Base-by-base conservation (phyloP, 345 rosid genomes). In the Leavenworthia alabamica region DNA sequence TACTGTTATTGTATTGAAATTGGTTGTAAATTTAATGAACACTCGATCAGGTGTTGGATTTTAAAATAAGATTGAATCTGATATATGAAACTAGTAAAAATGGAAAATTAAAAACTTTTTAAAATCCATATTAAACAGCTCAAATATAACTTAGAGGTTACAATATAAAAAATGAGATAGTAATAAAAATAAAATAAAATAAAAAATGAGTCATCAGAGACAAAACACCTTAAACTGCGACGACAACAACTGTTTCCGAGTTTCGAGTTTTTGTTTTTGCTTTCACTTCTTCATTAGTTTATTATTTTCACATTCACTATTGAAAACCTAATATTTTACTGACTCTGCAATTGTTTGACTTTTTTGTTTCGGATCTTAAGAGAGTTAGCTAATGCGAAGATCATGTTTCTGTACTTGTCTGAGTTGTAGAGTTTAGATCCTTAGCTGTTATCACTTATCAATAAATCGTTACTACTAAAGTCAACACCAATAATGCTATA, bases 211-310 rank as follows among this genome's bases (percentile, higher is more conserved):
- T n/a, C n/a, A n/a, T n/a, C n/a, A n/a, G n/a, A n/a, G n/a, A n/a
- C n/a, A n/a, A n/a, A n/a, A n/a, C n/a, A n/a, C n/a, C 1, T 35
- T 0, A 54, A 23, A 14, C 43, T 8, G 27, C 33, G 24, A 42
- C 55, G 46, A 68, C 55, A 60, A 24, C 47, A 51, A 68, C 61
- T 60, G 46, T 33, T 58, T 60, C 29, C 47, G 67, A 42, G 58
- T 57, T 58, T n/a, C 36, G 51, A 48, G n/a, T n/a, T n/a, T n/a
- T n/a, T n/a, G 65, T 57, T 67, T 45, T 29, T 48, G 64, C 50
- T 48, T 48, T 58, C 20, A 39, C 28, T 10, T 44, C 62, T 17
- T 65, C 33, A 3, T 67, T 48, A 14, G 8, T 40, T n/a, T n/a
- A n/a, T 60, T 24, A 66, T 66, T 66, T 67, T 67, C 72, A 35